Percentiles rank a stretch among this genome's conserved stretches.
These are phyloP conservation scores for Lagerstroemia fauriei DNA, from an alignment of 441 rosid species.

Conservation along the genomic window DNA sequence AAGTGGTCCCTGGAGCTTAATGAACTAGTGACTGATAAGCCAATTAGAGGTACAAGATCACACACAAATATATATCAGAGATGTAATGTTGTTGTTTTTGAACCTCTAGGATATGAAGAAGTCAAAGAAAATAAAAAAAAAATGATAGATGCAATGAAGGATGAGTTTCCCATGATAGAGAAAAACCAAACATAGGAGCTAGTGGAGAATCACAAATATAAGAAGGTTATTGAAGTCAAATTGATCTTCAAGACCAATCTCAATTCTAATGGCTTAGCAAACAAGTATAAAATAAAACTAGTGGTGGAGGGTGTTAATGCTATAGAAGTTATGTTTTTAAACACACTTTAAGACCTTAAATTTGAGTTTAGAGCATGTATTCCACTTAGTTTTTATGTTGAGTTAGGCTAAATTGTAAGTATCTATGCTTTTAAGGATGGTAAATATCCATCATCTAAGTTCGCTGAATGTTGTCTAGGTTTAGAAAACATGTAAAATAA, in stretches of 20 bases:
- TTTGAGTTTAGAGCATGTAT: too few relatives aligned
- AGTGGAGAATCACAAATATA: background rate
- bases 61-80: background rate
- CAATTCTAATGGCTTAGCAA: background rate
- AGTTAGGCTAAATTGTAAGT: too few relatives aligned
- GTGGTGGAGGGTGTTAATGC: background rate
- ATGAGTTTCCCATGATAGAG: background rate
- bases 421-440: too few relatives aligned
- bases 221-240: background rate
- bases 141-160: background rate
- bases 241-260: slow-evolving; percentile 8
- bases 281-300: background rate
- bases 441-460: too few relatives aligned
- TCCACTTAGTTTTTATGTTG: too few relatives aligned
- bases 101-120: background rate
- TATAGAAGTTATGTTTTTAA: too few relatives aligned
- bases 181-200: slow-evolving; percentile 7
- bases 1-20: background rate
- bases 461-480: too few relatives aligned
- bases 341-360: too few relatives aligned
- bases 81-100: background rate
- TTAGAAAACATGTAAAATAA: too few relatives aligned
- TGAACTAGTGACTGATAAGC: background rate
- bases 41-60: background rate
- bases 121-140: background rate